Base-by-base conservation (phyloP, 73 alveolate species). In the Paramecium primaurelia region DNA sequence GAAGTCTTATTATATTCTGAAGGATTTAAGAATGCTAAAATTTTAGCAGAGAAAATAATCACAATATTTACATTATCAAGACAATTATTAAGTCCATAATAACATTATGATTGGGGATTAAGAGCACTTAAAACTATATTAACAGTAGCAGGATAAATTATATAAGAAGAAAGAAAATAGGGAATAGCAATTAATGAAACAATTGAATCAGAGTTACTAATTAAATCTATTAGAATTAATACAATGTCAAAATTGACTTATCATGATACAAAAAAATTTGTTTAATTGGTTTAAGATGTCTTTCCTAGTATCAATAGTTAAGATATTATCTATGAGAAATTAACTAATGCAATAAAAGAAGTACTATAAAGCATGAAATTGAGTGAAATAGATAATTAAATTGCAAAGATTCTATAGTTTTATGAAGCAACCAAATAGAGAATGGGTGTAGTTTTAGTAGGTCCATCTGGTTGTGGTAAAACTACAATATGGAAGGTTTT, bases 401-500 rank as follows among this genome's bases (percentile, higher is more conserved):
- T 98, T 86, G 75, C 97, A 84, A 99, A 99, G 95, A 99, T 99
- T 86, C 98, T 98, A 58, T 99, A 99, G 93, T 98, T 98, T 96
- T 98, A 99, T 86, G 99, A 99, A 92, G 99, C 99, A 30, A 96
- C 99, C 14, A 96, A 97, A 73, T 99, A 99, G 90, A 97, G 99
- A 93, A 99, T 99, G 99, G 99, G 99, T 14, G 99, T 98, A 8
- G 99, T 99, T 85, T 95, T 99, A 36, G 99, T 99, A 16, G 99
- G 99, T 1, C 99, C 99, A 2, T 99, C 99, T 0, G 99, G 99
- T 9, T 99, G 99, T 80, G 99, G 99, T 59, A 99, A 99, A 86
- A 96, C 99, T 26, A 98, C 99, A 4, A 99, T 99, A 30, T 99
- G 99, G 99, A 99, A 96, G 90, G 96, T 97, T 18, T 95, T 99